Evolutionary conservation across 495 filamentous ascomycete genomes (phyloP), one percentile per base, ranked within the genome.

Genomic region (Poronia punctata): DNA sequence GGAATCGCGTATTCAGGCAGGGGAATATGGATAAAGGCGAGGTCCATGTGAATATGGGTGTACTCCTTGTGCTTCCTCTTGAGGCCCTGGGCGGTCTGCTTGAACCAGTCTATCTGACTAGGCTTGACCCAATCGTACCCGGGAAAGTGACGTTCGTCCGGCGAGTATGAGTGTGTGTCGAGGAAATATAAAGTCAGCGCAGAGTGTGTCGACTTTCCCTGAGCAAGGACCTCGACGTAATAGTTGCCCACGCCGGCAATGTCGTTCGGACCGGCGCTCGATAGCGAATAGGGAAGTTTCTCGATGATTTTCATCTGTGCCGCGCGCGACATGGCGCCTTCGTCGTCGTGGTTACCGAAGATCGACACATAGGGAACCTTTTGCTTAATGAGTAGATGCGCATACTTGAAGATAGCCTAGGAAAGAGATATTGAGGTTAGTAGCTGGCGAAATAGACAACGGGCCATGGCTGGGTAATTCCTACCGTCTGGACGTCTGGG

Each of bases 51-150:
- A 43, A 88, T 83, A 54, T 88, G 84, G 0, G 83, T 80, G 61
- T 97, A 97, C 48, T 85, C 80, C 40, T 72, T 74, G 60, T 92
- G 85, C 26, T 66, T 63, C 45, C 72, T 70, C 52, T 83, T 80
- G 28, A 95, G 59, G 8, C 75, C 61, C 43, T 80, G 67, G 5
- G 83, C 77, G 6, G 84, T 90, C 39, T 72, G 70, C 56, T 79
- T 80, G 67, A 97, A 98, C 92, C 92, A 98, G 31, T 83, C 77
- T 43, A 94, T 96, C 60, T 98, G 92, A 49, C 76, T 84, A 21
- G 82, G 78, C 60, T 97, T 96, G 51, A 98, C 62, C 92, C 92
- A 97, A 59, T 97, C 89, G 56, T 98, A 98, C 46, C 93, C 92
- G 25, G 62, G 62, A 62, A 79, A 95, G 35, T 86, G 76, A 18